Conservation (phyloP, 75 land plant species). For the Pseudotsuga menziesii region DNA sequence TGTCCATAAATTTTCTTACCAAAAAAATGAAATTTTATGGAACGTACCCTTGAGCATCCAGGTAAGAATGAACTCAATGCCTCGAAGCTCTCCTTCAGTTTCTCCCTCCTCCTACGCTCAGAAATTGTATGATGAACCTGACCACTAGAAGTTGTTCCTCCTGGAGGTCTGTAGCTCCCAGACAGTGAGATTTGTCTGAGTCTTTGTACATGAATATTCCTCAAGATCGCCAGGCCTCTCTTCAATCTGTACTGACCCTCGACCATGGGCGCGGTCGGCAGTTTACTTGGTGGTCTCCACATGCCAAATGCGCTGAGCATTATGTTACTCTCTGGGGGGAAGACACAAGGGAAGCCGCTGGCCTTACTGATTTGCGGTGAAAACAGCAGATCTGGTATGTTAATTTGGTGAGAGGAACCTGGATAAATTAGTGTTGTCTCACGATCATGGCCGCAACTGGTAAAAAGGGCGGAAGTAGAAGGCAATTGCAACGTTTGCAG, state of each 20-base stretch:
- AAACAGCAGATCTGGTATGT: neutral
- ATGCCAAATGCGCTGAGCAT: conserved; percentile 1
- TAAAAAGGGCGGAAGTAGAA: neutral
- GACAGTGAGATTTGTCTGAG: neutral
- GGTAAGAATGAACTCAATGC: conserved; percentile 50
- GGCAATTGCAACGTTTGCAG: conserved; percentile 33
- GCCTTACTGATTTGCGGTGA: neutral
- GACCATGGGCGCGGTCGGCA: too few species aligned
- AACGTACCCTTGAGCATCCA: conserved; percentile 49
- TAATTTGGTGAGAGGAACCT: neutral
- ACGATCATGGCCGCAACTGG: neutral
- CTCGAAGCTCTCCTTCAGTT: conserved; percentile 56
- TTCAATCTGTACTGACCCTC: conserved; percentile 1
- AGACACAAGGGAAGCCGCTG: neutral
- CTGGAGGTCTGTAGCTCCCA: neutral
- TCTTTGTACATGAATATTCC: conserved; percentile 9
- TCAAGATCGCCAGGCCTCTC: conserved; percentile 10
- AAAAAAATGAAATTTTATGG: too few species aligned
- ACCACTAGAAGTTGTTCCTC: conserved; percentile 8
- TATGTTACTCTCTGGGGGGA: too few species aligned
- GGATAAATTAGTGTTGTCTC: neutral
- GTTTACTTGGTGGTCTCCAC: neutral
- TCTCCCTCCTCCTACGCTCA: conserved; percentile 58
- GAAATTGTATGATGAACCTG: conserved; percentile 62
- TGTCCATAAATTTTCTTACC: too few species aligned